Evolutionary conservation across 2,329 filamentous ascomycete genomes (phyloP), one percentile per base, ranked within the genome.

Genomic region (Diaporthe eres): DNA sequence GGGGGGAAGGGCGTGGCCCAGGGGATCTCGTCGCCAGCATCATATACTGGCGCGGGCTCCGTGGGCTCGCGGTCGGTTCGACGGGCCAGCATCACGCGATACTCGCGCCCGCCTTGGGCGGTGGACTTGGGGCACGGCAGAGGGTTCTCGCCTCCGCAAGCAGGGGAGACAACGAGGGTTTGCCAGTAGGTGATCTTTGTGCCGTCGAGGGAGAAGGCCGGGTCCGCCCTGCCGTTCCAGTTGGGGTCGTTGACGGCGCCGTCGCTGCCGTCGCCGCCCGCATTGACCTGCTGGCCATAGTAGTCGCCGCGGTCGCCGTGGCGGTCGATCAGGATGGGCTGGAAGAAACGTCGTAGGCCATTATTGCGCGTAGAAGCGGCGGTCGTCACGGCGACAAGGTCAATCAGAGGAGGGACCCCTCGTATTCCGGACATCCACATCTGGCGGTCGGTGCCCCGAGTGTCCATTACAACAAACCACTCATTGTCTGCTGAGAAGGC

Each of bases 171-270:
- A 0, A 83, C 82, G 9, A 86, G 78, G 4, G 79, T 80, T 77
- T 89, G 85, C 79, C 80, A 87, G 76, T 85, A 89, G 0, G 83
- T 84, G 49, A 88, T 83, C 2, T 80, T 78, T 0, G 86, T 88
- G 7, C 84, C 83, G 76, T 88, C 87, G 1, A 78, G 81, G 2
- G 84, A 85, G 55, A 81, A 86, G 1, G 79, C 80, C 3, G 86
- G 87, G 77, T 88, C 87, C 7, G 87, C 87, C 15, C 81, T 79
- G 5, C 81, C 87, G 77, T 88, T 88, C 87, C 87, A 88, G 37
- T 87, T 82, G 0, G 86, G 84, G 72, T 88, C 86, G 72, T 86
- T 85, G n/a, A 85, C 75, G 71, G 79, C 83, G 1, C 85, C 85
- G 22, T 77, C 76, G 37, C 77, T 82, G 4, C 80, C 81, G 28